Base-by-base conservation (phyloP, 495 filamentous ascomycete species). In the Emericellopsis terricola region DNA sequence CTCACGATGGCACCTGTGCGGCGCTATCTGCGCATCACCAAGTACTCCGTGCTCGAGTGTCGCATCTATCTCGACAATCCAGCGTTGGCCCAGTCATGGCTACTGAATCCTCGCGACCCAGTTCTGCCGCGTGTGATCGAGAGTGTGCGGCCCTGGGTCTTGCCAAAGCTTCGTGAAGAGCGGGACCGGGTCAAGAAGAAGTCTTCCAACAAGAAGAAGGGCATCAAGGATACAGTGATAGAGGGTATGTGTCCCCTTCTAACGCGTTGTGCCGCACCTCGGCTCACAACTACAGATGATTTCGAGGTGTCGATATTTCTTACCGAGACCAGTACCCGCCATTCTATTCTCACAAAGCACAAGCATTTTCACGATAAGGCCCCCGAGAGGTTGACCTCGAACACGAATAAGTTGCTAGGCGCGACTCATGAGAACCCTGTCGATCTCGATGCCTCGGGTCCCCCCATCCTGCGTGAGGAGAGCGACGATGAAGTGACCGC, bases 241-340 rank as follows among this genome's bases (percentile, higher is more conserved):
- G 61, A 80, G 68, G 87, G 87, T 89, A 55, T 29, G 57, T 33
- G 19, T 36, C 19, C 6, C 8, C 29, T 3, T 10, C 31, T 49
- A 41, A 47, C 40, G 34, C 19, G 39, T 15, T 31, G 14, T 19
- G 35, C n/a, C n/a, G n/a, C n/a, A n/a, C n/a, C n/a, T n/a, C n/a
- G n/a, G n/a, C n/a, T n/a, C n/a, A n/a, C n/a, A n/a, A n/a, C n/a
- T n/a, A n/a, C 49, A 91, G 89, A 94, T 59, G 86, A 91, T 33
- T 97, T 94, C 46, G 85, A 94, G 49, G 81, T 93, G 26, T 77
- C 81, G 13, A 74, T 96, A 40, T 97, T 94, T 57, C 68, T 97
- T 43, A 91, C 78, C 21, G 80, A 92, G 52, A 76, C 75, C 5
- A 76, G 74, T 15, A 82, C 81, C n/a, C 71, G 85, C 19, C 87